Conservation (phyloP, 208 protist genomes). For the Trypanosomatidae sp. region DNA sequence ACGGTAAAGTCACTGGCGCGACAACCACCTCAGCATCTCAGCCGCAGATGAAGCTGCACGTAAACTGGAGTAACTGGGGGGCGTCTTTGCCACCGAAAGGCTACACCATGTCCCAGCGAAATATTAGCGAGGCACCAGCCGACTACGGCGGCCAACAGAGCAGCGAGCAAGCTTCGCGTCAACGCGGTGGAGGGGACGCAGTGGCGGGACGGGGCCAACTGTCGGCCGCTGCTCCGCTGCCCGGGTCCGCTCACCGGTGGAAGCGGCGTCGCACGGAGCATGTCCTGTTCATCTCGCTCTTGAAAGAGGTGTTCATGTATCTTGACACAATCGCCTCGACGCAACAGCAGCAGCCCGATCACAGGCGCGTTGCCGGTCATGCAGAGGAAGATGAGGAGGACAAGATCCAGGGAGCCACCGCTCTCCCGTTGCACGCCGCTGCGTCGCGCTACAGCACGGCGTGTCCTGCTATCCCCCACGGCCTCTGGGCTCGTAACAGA, state of each 20-base stretch:
- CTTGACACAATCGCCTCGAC: constrained; percentile 27
- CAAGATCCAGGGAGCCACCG: not conserved
- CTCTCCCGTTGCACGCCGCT: not conserved
- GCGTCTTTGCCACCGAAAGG: constrained; percentile 17
- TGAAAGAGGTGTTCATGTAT: constrained; percentile 48
- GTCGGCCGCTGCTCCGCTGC: not conserved
- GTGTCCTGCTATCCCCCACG: not conserved
- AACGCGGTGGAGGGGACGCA: not conserved
- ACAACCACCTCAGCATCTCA: not conserved
- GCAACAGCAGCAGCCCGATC: constrained; percentile 1
- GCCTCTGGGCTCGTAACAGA: not conserved
- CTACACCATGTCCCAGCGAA: constrained; percentile 13
- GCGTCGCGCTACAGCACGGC: not conserved
- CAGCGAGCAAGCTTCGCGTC: not conserved
- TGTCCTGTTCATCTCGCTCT: constrained; percentile 20
- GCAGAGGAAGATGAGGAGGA: constrained; percentile 18
- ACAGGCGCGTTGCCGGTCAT: not conserved
- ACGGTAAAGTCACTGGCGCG: not conserved
- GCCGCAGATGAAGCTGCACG: not conserved
- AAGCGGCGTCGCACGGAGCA: constrained; percentile 38
- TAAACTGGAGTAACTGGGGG: constrained; percentile 6
- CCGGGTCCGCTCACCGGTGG: not conserved
- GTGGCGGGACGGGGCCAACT: not conserved
- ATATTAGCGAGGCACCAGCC: not conserved
- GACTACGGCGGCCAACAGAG: not conserved